Conservation (phyloP, 768 basidiomycete species). For the Phanerochaete sordida region DNA sequence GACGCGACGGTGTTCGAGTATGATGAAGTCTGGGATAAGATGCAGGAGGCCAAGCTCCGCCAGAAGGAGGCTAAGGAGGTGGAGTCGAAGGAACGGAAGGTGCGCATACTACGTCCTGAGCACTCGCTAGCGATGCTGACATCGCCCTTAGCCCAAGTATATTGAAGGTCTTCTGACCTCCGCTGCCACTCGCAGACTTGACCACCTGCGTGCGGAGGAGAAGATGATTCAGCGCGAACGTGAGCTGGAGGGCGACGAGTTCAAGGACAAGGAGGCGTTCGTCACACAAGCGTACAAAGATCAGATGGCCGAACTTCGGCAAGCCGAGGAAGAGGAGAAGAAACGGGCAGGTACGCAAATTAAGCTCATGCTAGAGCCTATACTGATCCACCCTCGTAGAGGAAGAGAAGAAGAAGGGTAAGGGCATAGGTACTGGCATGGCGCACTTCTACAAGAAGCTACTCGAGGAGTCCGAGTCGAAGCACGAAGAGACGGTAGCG, state of each 20-base stretch:
- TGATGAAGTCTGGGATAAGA: slow-evolving; percentile 94
- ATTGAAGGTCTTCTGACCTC: slow-evolving; percentile 74
- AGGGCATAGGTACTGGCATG: slow-evolving; percentile 66
- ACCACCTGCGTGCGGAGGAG: slow-evolving; percentile 92
- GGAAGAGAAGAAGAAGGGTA: slow-evolving; percentile 59
- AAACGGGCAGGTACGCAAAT: slow-evolving; percentile 70
- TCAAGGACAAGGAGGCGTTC: slow-evolving; percentile 92
- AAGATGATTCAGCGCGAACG: slow-evolving; percentile 96
- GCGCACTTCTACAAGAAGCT: slow-evolving; percentile 79
- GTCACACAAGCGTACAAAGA: slow-evolving; percentile 97
- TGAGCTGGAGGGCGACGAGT: slow-evolving; percentile 90
- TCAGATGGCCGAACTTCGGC: slow-evolving; percentile 89
- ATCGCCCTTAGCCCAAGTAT: slow-evolving; percentile 79
- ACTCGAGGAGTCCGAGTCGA: slow-evolving; percentile 73
- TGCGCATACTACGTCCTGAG: slow-evolving; percentile 30
- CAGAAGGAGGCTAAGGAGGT: slow-evolving; percentile 76
- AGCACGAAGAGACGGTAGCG: slow-evolving; percentile 84
- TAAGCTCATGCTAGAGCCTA: neutral
- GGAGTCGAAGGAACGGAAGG: slow-evolving; percentile 78
- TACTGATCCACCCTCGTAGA: slow-evolving; percentile 21
- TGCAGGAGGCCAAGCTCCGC: slow-evolving; percentile 79
- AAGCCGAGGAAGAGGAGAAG: slow-evolving; percentile 91
- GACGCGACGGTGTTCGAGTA: slow-evolving; percentile 90
- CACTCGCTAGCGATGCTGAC: neutral
- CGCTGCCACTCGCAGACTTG: slow-evolving; percentile 84